Evolutionary conservation across 2,329 filamentous ascomycete genomes (phyloP).

Genomic region (Beauveria sp.): DNA sequence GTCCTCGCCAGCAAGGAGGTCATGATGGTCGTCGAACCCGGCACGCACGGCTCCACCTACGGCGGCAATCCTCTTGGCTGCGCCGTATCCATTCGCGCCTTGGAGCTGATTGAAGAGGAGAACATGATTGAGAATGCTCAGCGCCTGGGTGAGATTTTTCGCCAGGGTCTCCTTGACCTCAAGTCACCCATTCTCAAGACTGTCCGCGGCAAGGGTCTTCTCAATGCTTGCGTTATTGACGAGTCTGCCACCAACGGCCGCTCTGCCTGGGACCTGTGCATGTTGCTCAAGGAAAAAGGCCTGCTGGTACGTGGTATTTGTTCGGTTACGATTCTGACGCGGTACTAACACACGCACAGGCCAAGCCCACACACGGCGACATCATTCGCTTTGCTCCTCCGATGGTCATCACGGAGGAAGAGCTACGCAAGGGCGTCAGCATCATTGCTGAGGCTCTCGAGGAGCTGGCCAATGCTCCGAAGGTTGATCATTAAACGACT

Average conservation of each 20-base stretch:
- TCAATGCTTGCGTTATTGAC: slow-evolving; percentile 96
- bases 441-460: slow-evolving; percentile 77
- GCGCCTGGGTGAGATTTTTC: slow-evolving; percentile 72
- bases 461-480: slow-evolving; percentile 62
- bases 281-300: slow-evolving; percentile 92
- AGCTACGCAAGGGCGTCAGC: slow-evolving; percentile 68
- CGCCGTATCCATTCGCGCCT: slow-evolving; percentile 87
- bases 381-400: slow-evolving; percentile 98
- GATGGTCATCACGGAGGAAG: slow-evolving; percentile 82
- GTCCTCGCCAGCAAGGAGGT: slow-evolving; percentile 83
- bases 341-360: slow-evolving; percentile 43
- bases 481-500: slow-evolving; percentile 28
- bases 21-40: slow-evolving; percentile 93
- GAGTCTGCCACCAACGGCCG: slow-evolving; percentile 78
- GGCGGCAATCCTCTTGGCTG: slow-evolving; percentile 94
- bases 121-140: slow-evolving; percentile 78
- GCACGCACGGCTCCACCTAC: slow-evolving; percentile 97
- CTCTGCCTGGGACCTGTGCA: slow-evolving; percentile 91
- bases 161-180: slow-evolving; percentile 67
- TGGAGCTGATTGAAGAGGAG: slow-evolving; percentile 91
- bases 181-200: slow-evolving; percentile 72
- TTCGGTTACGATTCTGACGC: background rate
- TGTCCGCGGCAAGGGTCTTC: slow-evolving; percentile 83
- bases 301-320: slow-evolving; percentile 59
- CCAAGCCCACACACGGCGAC: slow-evolving; percentile 97